phyloP scores from a whole-genome alignment of 2,329 filamentous ascomycete genomes.

The Coniella lustricola region DNA sequence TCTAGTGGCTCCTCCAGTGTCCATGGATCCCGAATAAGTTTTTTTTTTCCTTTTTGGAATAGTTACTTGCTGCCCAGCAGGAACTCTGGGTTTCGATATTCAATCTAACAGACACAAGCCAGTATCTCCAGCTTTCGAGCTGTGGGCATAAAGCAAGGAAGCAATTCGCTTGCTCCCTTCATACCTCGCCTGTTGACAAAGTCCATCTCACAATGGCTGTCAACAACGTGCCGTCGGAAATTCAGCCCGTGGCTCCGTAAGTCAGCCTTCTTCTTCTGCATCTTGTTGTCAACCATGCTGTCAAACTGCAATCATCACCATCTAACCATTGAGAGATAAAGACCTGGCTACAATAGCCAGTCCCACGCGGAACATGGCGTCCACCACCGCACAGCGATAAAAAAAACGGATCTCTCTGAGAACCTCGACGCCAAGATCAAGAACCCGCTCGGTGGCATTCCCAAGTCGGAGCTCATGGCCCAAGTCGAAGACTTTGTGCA shows the following conservation, averaged over 20 bases:
- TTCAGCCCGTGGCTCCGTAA: not conserved
- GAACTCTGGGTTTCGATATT: no score
- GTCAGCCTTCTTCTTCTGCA: not conserved
- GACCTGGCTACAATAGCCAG: constrained; percentile 3
- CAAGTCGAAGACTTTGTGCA: constrained; percentile 48
- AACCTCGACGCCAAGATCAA: constrained; percentile 41
- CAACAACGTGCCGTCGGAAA: not conserved
- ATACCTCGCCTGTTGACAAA: not conserved
- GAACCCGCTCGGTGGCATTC: constrained; percentile 43
- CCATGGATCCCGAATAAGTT: no score
- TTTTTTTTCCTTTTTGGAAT: no score
- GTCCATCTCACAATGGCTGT: not conserved
- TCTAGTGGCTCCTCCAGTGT: no score
- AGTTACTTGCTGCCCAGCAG: no score
- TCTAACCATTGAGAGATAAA: not conserved
- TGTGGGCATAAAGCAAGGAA: no score
- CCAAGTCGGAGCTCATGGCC: constrained; percentile 42
- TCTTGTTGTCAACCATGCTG: not conserved
- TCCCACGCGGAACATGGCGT: constrained; percentile 16
- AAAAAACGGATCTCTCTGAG: constrained; percentile 36
- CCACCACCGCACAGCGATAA: not conserved
- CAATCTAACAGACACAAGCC: no score
- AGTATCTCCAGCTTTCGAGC: no score
- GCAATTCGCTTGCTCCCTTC: no score
- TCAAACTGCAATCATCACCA: no score